These are phyloP conservation scores for Chlorella sorokiniana DNA, from an alignment of 139 green algal species.

Conservation along the genomic window DNA sequence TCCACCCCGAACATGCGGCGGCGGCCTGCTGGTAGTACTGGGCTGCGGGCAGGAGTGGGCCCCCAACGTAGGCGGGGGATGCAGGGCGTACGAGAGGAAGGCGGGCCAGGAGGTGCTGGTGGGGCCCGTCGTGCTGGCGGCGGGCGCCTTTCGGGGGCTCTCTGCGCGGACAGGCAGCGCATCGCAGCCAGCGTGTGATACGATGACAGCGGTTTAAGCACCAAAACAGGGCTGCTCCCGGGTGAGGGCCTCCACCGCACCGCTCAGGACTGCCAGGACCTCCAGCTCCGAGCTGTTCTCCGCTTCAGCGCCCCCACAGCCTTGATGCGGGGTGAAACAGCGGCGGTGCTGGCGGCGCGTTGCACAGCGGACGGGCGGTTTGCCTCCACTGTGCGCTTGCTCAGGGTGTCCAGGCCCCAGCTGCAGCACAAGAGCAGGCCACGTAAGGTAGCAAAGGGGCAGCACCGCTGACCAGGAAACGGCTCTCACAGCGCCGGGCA, in stretches of 20 bases:
- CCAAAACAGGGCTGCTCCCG: no score
- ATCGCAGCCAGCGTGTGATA: no score
- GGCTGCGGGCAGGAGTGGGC: background rate
- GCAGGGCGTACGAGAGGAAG: conserved; percentile 13
- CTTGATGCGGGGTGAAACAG: conserved; percentile 1
- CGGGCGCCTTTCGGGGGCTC: conserved; percentile 11
- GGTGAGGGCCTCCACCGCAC: no score
- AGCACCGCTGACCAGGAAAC: background rate
- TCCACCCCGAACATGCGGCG: background rate
- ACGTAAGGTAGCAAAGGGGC: background rate
- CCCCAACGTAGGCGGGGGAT: background rate
- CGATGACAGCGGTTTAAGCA: no score
- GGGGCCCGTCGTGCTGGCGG: background rate
- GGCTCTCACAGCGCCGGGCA: background rate
- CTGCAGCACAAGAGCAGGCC: background rate
- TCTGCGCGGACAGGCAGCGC: background rate
- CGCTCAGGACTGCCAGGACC: no score
- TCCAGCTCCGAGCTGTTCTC: no score
- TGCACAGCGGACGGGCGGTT: background rate
- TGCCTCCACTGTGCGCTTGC: background rate
- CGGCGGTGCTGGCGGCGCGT: background rate
- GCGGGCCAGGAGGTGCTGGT: conserved; percentile 11
- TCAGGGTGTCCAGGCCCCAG: conserved; percentile 11
- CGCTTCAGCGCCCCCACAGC: background rate
- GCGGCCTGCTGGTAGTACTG: conserved; percentile 18